Evolutionary conservation across 1,139 yeast genomes (phyloP).

Genomic region (Schizosaccharomyces versatilis): DNA sequence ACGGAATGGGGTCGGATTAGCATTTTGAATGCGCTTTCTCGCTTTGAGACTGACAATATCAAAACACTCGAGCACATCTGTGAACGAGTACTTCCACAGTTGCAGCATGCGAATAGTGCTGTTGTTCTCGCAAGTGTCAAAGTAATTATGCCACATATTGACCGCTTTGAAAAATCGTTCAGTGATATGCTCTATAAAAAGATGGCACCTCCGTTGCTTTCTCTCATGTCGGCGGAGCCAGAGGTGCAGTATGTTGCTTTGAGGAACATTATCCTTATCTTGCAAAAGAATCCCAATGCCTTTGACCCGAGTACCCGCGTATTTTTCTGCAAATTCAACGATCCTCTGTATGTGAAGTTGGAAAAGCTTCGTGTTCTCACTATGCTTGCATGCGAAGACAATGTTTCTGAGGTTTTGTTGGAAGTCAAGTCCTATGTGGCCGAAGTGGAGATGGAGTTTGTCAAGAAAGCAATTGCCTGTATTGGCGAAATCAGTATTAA

Average conservation of each 20-base stretch:
- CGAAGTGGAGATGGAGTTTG: conserved; percentile 86
- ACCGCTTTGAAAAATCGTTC: conserved; percentile 27
- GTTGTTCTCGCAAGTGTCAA: conserved; percentile 78
- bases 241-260: conserved; percentile 92
- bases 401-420: conserved; percentile 46
- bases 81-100: conserved; percentile 80
- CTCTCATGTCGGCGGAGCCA: conserved; percentile 66
- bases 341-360: conserved; percentile 76
- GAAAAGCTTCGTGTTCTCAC: conserved; percentile 85
- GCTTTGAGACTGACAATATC: conserved; percentile 33
- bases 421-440: conserved; percentile 79
- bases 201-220: conserved; percentile 68
- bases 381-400: conserved; percentile 51
- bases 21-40: conserved; percentile 59
- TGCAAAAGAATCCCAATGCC: conserved; percentile 71
- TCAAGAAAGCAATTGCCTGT: conserved; percentile 56
- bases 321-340: conserved; percentile 82
- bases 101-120: conserved; percentile 92
- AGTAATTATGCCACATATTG: conserved; percentile 53
- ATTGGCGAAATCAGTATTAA: conserved; percentile 80
- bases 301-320: conserved; percentile 66
- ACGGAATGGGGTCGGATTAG: conserved; percentile 98
- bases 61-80: conserved; percentile 68
- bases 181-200: conserved; percentile 36
- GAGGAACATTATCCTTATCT: conserved; percentile 70